Evolutionary conservation across 2,329 filamentous ascomycete species (phyloP).

Genomic region (Penicillium sp.): DNA sequence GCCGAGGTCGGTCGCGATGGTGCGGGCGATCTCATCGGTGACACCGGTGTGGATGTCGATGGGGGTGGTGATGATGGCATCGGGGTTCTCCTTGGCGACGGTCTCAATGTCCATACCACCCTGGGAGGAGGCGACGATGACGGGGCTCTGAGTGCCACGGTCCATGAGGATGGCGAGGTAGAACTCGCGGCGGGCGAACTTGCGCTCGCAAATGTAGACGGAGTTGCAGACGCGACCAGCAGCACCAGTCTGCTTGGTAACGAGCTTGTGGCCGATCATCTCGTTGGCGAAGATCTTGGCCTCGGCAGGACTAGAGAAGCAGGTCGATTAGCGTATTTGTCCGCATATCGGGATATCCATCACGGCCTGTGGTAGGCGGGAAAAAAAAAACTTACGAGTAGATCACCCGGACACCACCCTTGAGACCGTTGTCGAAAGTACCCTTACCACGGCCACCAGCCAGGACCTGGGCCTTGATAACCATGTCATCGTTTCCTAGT

Average conservation of each 20-base stretch:
- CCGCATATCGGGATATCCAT: not conserved
- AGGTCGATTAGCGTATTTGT: not conserved
- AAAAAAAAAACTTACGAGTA: slow-evolving; percentile 70
- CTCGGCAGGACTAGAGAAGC: slow-evolving; percentile 66
- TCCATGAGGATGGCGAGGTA: slow-evolving; percentile 99
- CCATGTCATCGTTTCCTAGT: slow-evolving; percentile 81
- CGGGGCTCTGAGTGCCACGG: slow-evolving; percentile 82
- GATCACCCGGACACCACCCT: slow-evolving; percentile 97
- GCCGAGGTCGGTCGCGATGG: slow-evolving; percentile 87
- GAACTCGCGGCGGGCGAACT: slow-evolving; percentile 98
- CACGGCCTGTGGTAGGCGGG: not conserved
- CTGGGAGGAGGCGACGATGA: slow-evolving; percentile 97
- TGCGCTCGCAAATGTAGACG: slow-evolving; percentile 99
- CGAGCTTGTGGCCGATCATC: slow-evolving; percentile 99
- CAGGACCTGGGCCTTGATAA: slow-evolving; percentile 99
- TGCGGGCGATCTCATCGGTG: slow-evolving; percentile 89
- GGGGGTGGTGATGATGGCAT: slow-evolving; percentile 90
- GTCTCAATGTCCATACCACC: slow-evolving; percentile 99
- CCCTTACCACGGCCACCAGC: slow-evolving; percentile 98
- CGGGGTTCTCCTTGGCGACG: slow-evolving; percentile 95
- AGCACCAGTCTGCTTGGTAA: slow-evolving; percentile 99
- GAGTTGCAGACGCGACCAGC: slow-evolving; percentile 91
- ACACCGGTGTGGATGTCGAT: slow-evolving; percentile 94
- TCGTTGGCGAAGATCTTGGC: slow-evolving; percentile 97
- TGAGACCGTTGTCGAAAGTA: slow-evolving; percentile 95